Conservation (phyloP, 2,329 filamentous ascomycete genomes). For the Periconia sp. region DNA sequence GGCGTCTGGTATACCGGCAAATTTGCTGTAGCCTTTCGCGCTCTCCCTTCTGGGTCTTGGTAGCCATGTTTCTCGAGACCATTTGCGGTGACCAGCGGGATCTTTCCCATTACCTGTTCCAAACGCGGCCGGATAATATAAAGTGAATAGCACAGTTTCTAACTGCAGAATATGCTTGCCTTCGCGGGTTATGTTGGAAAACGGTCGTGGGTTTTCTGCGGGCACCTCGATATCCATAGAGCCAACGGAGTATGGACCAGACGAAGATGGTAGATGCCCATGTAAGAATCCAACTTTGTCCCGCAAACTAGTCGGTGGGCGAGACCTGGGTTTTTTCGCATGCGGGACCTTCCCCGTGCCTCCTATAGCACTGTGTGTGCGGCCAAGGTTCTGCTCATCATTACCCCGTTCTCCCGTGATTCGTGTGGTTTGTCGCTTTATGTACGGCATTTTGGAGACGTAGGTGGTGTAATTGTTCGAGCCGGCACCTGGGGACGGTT, state of each 20-base stretch:
- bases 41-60: constrained; percentile 59
- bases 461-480: not conserved
- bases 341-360: constrained; percentile 40
- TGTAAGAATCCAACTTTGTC: constrained; percentile 51
- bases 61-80: constrained; percentile 63
- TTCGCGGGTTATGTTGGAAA: constrained; percentile 55
- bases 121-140: constrained; percentile 65
- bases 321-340: constrained; percentile 51
- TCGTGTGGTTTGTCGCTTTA: constrained; percentile 30
- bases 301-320: constrained; percentile 50
- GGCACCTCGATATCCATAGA: constrained; percentile 60
- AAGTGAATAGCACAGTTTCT: constrained; percentile 63
- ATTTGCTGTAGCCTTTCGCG: constrained; percentile 64
- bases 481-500: not conserved
- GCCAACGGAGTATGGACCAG: constrained; percentile 53
- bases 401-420: constrained; percentile 26
- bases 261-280: constrained; percentile 52
- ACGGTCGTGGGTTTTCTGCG: constrained; percentile 48
- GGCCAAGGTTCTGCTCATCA: constrained; percentile 14
- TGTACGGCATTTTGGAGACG: constrained; percentile 21
- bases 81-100: constrained; percentile 46
- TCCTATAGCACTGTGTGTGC: constrained; percentile 17
- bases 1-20: constrained; percentile 53
- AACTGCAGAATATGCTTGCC: constrained; percentile 53
- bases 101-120: constrained; percentile 42